Base-by-base conservation (phyloP, 108 stramenopile species). In the Skeletonema menzelii region DNA sequence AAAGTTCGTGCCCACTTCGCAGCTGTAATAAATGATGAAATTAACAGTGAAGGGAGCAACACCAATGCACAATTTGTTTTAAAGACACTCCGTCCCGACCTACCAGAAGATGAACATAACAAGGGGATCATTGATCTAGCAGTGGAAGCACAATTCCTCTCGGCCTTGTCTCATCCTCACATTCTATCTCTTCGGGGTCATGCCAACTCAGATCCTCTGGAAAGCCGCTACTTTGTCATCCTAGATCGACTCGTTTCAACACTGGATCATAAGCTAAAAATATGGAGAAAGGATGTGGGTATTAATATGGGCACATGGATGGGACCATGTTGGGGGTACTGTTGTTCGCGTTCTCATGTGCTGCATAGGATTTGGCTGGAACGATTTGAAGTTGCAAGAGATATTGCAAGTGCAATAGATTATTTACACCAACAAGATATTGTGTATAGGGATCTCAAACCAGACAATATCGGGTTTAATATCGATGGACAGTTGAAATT, bases 41-140 rank as follows among this genome's bases (percentile, higher is more conserved):
- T 19, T 19, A 17, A 37, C 31, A 66, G 55, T 37, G 12, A 71
- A 5, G 70, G 17, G 20, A 53, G 12, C n/a, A 30, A 20, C 59
- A 74, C 24, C 53, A 65, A 15, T 32, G 13, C 30, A 10, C 32
- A 79, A 5, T 95, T 80, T 73, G 94, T 92, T 37, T 28, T 92
- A 17, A 95, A 95, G 82, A 88, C 76, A 17, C 79, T 95, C 8
- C 89, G 94, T 8, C 76, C 77, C 8, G 94, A 95, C 67, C 75
- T 95, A 17, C 87, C 87, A 11, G 90, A 89, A 58, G 91, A 95
- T 57, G 94, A 95, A 68, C 76, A 91, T 42, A 72, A 77, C 58
- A 95, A 95, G 85, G 94, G 94, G 34, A 80, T 95, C 46, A 82
- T 90, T 17, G 94, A 95, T 80, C 67, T 95, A 31, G 94, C 94